Evolutionary conservation across 2,329 filamentous ascomycete genomes (phyloP), one percentile per base, ranked within the genome.

Genomic region (Pseudogymnoascus sp.): DNA sequence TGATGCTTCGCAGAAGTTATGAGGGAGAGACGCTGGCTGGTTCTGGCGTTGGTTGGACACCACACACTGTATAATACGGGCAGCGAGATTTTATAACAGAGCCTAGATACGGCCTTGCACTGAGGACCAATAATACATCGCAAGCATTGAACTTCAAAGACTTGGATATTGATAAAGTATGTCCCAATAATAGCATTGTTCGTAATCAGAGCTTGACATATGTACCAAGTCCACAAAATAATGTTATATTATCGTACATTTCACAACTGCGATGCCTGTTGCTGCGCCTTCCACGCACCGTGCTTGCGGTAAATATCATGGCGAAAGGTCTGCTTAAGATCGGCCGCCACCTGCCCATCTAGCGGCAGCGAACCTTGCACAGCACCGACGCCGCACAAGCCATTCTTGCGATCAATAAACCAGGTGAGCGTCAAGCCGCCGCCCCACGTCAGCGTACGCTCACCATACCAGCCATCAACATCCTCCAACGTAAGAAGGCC

Each of bases 351-450:
- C 0, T 67, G 65, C 1, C 31, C 44, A 62, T 76, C 70, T 5
- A 77, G 21, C 1, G 78, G 77, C 23, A 79, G n/a, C 12, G 67
- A 42, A 5, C 76, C 70, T 63, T 79, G 77, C 1, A 78, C 25
- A 16, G 78, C 78, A 1, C 73, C 75, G 1, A 80, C 62, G 12
- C 76, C 78, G 59, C 77, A 80, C 4, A 81, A 64, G 12, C 75
- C 74, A 65, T 78, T 80, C 71, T 77, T 76, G 1, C 78, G 77
- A 67, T 81, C 79, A 62, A 81, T 73, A 18, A 82, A 82, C 80
- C 79, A 82, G 2, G 74, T 60, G 21, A 80, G 67, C 0, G 78
- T 80, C 66, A 77, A 38, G 0, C 78, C 78, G 2, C 80, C 80
- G 6, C 77, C 78, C 79, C 78, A 81, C 2, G 73, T 75, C 62